phyloP scores from a whole-genome alignment of 805 yeast genomes.

The Kodamaea leandrae region DNA sequence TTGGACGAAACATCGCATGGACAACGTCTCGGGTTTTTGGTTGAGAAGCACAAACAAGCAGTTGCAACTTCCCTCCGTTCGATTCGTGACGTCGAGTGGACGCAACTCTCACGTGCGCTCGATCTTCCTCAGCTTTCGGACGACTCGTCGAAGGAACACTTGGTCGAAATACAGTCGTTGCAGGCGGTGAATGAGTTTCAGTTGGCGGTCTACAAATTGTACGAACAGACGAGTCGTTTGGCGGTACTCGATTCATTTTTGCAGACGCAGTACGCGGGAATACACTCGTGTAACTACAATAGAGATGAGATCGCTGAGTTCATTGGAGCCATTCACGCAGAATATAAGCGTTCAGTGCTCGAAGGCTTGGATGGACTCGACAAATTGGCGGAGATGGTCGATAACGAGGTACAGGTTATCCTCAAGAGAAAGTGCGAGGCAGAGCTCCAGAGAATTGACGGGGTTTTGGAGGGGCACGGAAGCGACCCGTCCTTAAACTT shows the following conservation, averaged over 20 bases:
- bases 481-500: constrained; percentile 1
- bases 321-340: constrained; percentile 15
- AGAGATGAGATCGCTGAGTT: constrained; percentile 10
- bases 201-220: constrained; percentile 19
- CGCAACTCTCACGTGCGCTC: constrained; percentile 44
- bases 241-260: constrained; percentile 18
- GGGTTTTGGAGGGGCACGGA: not conserved
- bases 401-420: constrained; percentile 22
- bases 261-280: constrained; percentile 11
- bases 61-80: constrained; percentile 24
- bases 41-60: constrained; percentile 31
- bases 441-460: not conserved
- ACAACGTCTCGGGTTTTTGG: constrained; percentile 40
- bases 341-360: constrained; percentile 16
- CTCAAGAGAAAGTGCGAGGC: constrained; percentile 19
- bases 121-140: constrained; percentile 39
- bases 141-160: constrained; percentile 21
- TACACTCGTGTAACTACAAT: constrained; percentile 19
- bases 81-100: constrained; percentile 51
- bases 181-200: constrained; percentile 24
- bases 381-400: constrained; percentile 20
- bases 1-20: constrained; percentile 31
- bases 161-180: constrained; percentile 27
- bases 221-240: constrained; percentile 19
- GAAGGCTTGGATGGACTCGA: constrained; percentile 19